Percentiles rank a stretch among this genome's conserved stretches.
Conservation (phyloP, 202 grass and related monocot genomes). For the Hordeum pubiflorum region DNA sequence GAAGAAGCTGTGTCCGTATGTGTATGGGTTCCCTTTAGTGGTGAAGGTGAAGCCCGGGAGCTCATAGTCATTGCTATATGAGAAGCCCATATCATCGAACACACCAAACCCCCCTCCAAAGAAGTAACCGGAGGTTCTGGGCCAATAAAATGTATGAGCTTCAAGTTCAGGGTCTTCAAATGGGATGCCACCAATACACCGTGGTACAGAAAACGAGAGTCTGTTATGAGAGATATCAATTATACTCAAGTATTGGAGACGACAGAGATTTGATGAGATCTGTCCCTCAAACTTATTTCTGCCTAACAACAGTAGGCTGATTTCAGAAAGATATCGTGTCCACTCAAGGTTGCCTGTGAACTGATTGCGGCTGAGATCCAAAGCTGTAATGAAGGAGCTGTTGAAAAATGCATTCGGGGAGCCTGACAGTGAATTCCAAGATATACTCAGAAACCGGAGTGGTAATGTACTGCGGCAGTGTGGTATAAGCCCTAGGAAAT, state of each 20-base stretch:
- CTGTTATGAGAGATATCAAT: neutral
- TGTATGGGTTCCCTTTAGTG: neutral
- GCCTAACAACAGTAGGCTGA: no score
- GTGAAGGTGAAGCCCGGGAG: slow-evolving; percentile 1
- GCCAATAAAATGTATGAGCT: no score
- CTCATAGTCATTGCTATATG: neutral
- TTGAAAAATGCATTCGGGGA: neutral
- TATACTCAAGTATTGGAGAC: no score
- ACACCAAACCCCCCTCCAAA: no score
- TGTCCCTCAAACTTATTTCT: no score
- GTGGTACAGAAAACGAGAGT: neutral
- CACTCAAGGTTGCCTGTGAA: neutral
- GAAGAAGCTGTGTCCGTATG: neutral
- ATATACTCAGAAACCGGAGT: neutral
- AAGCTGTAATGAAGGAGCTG: neutral
- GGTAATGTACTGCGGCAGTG: neutral
- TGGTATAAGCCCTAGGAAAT: neutral
- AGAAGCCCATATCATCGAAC: no score
- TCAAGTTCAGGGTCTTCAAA: neutral
- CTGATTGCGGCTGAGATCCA: slow-evolving; percentile 13
- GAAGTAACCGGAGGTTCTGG: no score
- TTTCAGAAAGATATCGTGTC: no score
- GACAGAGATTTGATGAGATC: no score
- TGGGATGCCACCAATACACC: neutral
- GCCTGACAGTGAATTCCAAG: neutral